Base-by-base conservation (phyloP, 495 filamentous ascomycete species). In the Umbilicaria muhlenbergii region DNA sequence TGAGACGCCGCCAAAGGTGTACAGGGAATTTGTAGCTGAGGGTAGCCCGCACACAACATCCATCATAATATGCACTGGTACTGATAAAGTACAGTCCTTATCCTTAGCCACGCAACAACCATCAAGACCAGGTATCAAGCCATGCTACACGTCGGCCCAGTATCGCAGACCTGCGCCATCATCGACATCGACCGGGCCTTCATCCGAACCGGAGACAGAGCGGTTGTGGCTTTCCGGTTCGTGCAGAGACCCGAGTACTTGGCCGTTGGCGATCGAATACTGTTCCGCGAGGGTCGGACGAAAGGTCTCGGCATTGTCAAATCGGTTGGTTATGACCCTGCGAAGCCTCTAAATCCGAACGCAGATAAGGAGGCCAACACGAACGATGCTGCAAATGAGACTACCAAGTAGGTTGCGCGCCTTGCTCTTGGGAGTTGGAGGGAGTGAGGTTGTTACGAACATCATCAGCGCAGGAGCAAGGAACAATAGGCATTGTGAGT, bases 101-200 rank as follows among this genome's bases (percentile, higher is more conserved):
- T 98, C 47, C 70, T 98, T 7, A 87, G 81, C 3, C 91, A 98
- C 57, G 91, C 91, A 1, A 98, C 91, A n/a, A 98, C 91, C 37
- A 98, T 98, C 61, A 91, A 92, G 58, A 86, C 84, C 5, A 88
- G 88, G 53, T 98, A 98, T 56, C 91, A 98, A 60, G 92, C 91
- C 5, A 98, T 98, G 91, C 72, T 98, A 16, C 91, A 98, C 53
- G 91, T 98, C 15, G 91, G 91, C 7, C 84, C 91, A 1, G 83
- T 98, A 41, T 86, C 80, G 44, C 91, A 98, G 62, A 98, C 91
- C 0, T 96, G 92, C 51, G 78, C 86, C 6, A 95, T 98, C 53
- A 94, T 98, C 51, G 91, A 95, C 53, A 92, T 98, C 45, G 91
- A 98, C 55, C 80, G 89, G n/a, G 81, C 83, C 16, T 92, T 86